phyloP scores from a whole-genome alignment of 2,329 filamentous ascomycete genomes.

The Aspergillus ochraceoroseus region DNA sequence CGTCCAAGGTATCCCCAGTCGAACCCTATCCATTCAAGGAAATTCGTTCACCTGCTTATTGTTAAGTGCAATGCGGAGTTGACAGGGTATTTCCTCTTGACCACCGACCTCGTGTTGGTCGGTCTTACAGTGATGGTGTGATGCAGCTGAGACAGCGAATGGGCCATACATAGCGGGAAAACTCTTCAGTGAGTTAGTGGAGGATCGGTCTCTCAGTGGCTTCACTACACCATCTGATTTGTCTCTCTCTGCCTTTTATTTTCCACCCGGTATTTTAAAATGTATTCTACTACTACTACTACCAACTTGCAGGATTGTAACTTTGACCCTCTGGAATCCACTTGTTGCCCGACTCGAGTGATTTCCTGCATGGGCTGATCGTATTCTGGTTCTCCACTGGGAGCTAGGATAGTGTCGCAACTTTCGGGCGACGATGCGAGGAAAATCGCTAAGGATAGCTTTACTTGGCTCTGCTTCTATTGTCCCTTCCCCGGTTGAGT shows the following conservation, averaged over 20 bases:
- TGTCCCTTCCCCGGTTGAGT: no score
- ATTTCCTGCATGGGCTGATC: neutral
- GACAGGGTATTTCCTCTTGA: constrained; percentile 10
- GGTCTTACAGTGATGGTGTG: neutral
- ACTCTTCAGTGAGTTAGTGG: no score
- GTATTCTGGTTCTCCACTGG: neutral
- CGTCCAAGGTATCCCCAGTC: constrained; percentile 2
- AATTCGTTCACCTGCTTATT: constrained; percentile 13
- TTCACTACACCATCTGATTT: no score
- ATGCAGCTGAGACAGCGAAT: no score
- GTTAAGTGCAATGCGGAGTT: constrained; percentile 18
- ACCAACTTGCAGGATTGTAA: no score
- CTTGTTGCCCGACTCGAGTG: no score
- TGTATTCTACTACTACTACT: no score
- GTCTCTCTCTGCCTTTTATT: no score
- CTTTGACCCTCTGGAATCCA: no score
- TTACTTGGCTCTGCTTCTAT: neutral
- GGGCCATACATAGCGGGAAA: no score
- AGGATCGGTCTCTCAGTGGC: no score
- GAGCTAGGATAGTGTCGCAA: neutral
- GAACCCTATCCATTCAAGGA: neutral
- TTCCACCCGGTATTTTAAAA: no score
- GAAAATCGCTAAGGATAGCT: constrained; percentile 2
- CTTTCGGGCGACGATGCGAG: neutral
- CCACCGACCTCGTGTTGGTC: constrained; percentile 1